Evolutionary conservation across 768 basidiomycete genomes (phyloP), one percentile per base, ranked within the genome.

Genomic region (Trametes villosa): DNA sequence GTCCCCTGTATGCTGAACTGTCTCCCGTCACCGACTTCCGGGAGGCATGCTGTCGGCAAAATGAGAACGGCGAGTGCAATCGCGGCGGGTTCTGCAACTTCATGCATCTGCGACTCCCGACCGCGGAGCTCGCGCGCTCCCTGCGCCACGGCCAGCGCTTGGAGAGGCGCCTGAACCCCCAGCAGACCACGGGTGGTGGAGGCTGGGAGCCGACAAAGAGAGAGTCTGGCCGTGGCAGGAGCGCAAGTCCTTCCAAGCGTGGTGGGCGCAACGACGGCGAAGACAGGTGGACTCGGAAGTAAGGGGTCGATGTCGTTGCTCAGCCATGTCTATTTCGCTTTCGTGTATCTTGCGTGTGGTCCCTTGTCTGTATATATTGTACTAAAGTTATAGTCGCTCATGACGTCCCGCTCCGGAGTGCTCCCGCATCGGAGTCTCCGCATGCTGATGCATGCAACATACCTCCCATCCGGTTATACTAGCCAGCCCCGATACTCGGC

Each of bases 31-130:
- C 96, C 29, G 97, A 99, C 77, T 99, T 99, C 75, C 88, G 96
- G 50, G 97, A 99, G 77, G 96, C 96, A 0, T 99, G 97, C 72
- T 99, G 97, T 74, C 86, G 97, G 47, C 97, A 99, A 75, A 98
- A 99, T 68, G 97, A 99, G 74, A 91, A 98, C 67, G 97, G 97
- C 9, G 93, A 96, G 76, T 99, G 97, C 75, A 96, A 96, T 69
- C 88, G 97, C 42, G 97, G 96, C 30, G 95, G 95, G 2, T 98
- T 97, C 78, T 98, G 96, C 77, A 98, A 99, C 75, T 99, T 99
- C 72, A 97, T 98, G 94, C 96, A 98, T 77, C 80, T 98, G 33
- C 87, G 93, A 15, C 82, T 94, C 22, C 92, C 96, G 5, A 91
- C 94, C 30, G 87, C 89, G 70, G 87, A 92, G 12, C 83, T 97